Evolutionary conservation across 257 asterid species (phyloP), one percentile per base, ranked within the genome.

Genomic region (Verbascum thapsus): DNA sequence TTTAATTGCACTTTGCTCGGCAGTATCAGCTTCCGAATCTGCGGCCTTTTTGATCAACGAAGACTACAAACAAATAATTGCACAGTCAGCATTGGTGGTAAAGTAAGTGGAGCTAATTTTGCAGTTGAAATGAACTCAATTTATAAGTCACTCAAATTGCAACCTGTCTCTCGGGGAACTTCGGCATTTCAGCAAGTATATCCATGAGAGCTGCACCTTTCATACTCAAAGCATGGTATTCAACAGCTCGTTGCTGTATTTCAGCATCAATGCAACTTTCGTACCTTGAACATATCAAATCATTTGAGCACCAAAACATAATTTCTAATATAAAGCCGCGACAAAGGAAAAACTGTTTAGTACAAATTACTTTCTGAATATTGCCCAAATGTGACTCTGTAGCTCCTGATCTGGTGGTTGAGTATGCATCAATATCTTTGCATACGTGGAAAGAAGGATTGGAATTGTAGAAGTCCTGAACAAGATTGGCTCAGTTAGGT

Each of bases 131-230:
- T 8, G 32, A 69, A 45, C 23, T 30, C 22, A 55, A 18, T 56
- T 43, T 7, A 5, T 1, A 35, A 53, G 53, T 42, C 56, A 45
- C 47, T 45, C 35, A 19, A 60, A 63, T 12, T 49, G 48, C 54
- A 71, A 85, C 96, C 94, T 88, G 96, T 23, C 96, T 81, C 70
- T 88, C 96, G 20, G 96, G 91, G 65, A 88, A 88, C 81, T 88
- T 88, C 12, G 96, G 96, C 96, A 88, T 88, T 81, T 88, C 96
- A 60, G 94, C 87, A 69, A 88, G 80, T 73, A 88, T 68, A 76
- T 83, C 94, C 94, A 75, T 73, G 19, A 85, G 75, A 66, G 85
- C 79, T 57, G 90, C 85, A 60, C 94, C 94, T 76, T 81, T 87
- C 83, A 67, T 78, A 73, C 95, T 87, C 79, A 87, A 55, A 59